phyloP scores from a whole-genome alignment of 768 basidiomycete species.

The Phylloporus sp. region DNA sequence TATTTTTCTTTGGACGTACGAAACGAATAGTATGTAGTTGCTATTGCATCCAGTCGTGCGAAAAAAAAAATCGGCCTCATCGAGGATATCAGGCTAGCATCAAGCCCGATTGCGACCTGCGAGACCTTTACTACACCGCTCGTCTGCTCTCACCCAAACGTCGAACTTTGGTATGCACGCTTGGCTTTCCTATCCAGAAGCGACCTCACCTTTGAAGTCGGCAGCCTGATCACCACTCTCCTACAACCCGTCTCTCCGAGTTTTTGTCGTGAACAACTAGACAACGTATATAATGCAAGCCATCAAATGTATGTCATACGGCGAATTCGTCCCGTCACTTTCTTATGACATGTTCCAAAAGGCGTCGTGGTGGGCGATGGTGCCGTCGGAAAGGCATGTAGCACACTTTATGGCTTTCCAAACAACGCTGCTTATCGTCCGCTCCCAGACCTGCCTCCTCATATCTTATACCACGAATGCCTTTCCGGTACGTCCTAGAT shows the following conservation, averaged over 20 bases:
- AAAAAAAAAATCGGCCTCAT: constrained; percentile 24
- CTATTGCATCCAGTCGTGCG: constrained; percentile 16
- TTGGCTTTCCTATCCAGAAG: background rate
- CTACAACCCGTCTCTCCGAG: constrained; percentile 9
- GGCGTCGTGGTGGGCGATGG: constrained; percentile 99
- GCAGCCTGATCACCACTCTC: constrained; percentile 16
- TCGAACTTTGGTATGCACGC: constrained; percentile 4
- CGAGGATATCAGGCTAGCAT: constrained; percentile 27
- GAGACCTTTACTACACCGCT: background rate
- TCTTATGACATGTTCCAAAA: constrained; percentile 37
- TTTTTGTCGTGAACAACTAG: constrained; percentile 12
- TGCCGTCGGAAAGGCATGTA: constrained; percentile 91
- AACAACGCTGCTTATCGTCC: constrained; percentile 11
- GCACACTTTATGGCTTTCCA: constrained; percentile 3
- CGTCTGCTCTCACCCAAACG: background rate
- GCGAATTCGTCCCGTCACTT: constrained; percentile 12
- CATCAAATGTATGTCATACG: constrained; percentile 71
- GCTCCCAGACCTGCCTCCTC: constrained; percentile 84
- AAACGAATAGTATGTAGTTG: constrained; percentile 4
- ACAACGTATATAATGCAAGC: constrained; percentile 61
- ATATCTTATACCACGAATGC: constrained; percentile 99
- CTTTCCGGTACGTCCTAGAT: constrained; percentile 66
- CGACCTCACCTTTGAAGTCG: constrained; percentile 10
- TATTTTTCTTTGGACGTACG: constrained; percentile 20
- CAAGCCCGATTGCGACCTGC: constrained; percentile 19